Evolutionary conservation across 176 grass and related monocot genomes (phyloP).

Genomic region (Poa pratensis): DNA sequence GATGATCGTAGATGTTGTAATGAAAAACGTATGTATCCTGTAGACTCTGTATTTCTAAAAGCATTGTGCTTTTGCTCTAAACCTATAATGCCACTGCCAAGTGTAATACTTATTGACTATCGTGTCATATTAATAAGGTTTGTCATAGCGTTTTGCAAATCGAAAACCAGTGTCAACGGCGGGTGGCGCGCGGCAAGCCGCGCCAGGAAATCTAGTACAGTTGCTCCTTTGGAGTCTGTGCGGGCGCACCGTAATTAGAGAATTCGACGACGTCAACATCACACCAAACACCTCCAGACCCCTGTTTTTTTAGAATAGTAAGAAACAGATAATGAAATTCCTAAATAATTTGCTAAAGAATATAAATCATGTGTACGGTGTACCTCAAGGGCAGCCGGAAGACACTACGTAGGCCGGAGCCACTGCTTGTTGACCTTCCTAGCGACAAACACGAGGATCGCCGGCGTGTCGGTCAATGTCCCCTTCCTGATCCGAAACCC

Average conservation of each 20-base stretch:
- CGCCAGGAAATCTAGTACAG: too few relatives aligned
- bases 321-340: slow-evolving; percentile 22
- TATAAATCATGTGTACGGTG: too few relatives aligned
- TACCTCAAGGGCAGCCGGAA: slow-evolving; percentile 91
- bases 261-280: slow-evolving; percentile 98
- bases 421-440: slow-evolving; percentile 92
- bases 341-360: slow-evolving; percentile 24
- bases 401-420: slow-evolving; percentile 70
- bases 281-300: slow-evolving; percentile 94
- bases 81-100: too few relatives aligned
- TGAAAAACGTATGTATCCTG: too few relatives aligned
- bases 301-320: slow-evolving; percentile 54
- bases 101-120: too few relatives aligned
- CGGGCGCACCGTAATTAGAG: slow-evolving; percentile 97
- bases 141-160: too few relatives aligned
- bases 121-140: too few relatives aligned
- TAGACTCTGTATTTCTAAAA: too few relatives aligned
- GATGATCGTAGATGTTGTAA: too few relatives aligned
- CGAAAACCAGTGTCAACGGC: too few relatives aligned
- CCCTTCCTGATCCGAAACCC: slow-evolving; percentile 89
- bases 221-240: slow-evolving; percentile 91
- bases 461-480: slow-evolving; percentile 76
- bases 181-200: too few relatives aligned
- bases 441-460: slow-evolving; percentile 96
- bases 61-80: too few relatives aligned